Evolutionary conservation across 2,329 filamentous ascomycete species (phyloP).

Genomic region (Nothomitra cinnamomea): DNA sequence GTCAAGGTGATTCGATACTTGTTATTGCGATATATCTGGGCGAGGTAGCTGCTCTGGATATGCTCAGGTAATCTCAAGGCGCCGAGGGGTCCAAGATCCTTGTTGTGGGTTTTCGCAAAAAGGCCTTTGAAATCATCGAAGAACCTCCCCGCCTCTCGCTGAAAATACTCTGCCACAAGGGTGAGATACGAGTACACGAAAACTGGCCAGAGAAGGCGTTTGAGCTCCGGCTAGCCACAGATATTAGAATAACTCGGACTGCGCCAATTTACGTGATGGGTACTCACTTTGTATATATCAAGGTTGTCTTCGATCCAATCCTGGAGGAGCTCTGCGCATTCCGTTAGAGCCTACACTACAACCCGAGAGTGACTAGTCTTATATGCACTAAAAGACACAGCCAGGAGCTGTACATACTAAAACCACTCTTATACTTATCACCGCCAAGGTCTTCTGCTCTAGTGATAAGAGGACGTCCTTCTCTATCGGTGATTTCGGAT

Average conservation of each 20-base stretch:
- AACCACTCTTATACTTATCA: constrained; percentile 62
- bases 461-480: constrained; percentile 55
- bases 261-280: background rate
- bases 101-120: constrained; percentile 63
- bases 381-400: too few species aligned
- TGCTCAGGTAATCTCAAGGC: constrained; percentile 63
- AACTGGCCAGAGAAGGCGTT: constrained; percentile 76
- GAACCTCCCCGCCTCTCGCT: constrained; percentile 56
- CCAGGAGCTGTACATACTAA: too few species aligned
- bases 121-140: constrained; percentile 47
- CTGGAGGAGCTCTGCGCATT: constrained; percentile 41
- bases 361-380: background rate
- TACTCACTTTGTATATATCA: constrained; percentile 72
- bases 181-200: constrained; percentile 89
- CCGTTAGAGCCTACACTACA: background rate
- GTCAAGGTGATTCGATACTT: constrained; percentile 87
- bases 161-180: constrained; percentile 54
- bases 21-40: constrained; percentile 66
- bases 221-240: constrained; percentile 54
- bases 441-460: constrained; percentile 51
- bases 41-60: constrained; percentile 55
- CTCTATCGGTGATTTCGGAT: constrained; percentile 64
- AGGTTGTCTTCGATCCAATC: constrained; percentile 83
- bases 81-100: constrained; percentile 63
- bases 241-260: background rate